Evolutionary conservation across 345 rosid genomes (phyloP).

Genomic region (Balakata baccata): DNA sequence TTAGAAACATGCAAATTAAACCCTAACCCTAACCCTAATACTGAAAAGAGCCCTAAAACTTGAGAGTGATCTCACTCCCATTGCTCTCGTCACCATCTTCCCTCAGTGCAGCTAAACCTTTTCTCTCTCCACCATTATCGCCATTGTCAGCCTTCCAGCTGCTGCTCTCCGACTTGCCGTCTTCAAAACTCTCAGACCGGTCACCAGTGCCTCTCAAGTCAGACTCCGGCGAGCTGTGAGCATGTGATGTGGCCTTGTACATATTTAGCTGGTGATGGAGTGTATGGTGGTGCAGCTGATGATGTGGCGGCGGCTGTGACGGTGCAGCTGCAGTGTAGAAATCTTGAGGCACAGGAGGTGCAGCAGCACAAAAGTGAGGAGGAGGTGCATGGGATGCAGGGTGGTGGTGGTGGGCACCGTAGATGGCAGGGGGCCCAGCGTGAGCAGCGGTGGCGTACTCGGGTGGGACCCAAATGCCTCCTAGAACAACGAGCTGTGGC

Average conservation of each 20-base stretch:
- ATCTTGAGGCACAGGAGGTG: constrained; percentile 56
- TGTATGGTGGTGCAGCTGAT: constrained; percentile 43
- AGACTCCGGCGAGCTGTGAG: constrained; percentile 52
- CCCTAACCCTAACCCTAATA: constrained; percentile 30
- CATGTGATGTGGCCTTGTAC: constrained; percentile 45
- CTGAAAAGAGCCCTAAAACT: constrained; percentile 31
- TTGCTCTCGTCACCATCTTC: constrained; percentile 77
- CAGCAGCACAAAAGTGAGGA: constrained; percentile 64
- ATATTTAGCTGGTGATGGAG: constrained; percentile 59
- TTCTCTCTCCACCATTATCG: constrained; percentile 56
- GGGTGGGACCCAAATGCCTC: constrained; percentile 91
- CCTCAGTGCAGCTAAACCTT: constrained; percentile 60
- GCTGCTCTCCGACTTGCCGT: constrained; percentile 77
- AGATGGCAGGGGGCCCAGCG: constrained; percentile 49
- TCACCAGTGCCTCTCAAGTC: constrained; percentile 48
- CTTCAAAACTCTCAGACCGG: constrained; percentile 75
- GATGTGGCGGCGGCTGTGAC: constrained; percentile 31
- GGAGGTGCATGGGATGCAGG: constrained; percentile 45
- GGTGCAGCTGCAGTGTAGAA: constrained; percentile 46
- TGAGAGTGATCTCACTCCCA: constrained; percentile 88
- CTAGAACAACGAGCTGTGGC: constrained; percentile 78
- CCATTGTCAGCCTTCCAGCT: constrained; percentile 69
- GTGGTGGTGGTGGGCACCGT: constrained; percentile 38
- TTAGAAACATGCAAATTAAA: constrained; percentile 13
- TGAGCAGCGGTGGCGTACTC: constrained; percentile 75